Base-by-base conservation (phyloP, 108 stramenopile genomes). In the Cyclostephanos tholiformis region DNA sequence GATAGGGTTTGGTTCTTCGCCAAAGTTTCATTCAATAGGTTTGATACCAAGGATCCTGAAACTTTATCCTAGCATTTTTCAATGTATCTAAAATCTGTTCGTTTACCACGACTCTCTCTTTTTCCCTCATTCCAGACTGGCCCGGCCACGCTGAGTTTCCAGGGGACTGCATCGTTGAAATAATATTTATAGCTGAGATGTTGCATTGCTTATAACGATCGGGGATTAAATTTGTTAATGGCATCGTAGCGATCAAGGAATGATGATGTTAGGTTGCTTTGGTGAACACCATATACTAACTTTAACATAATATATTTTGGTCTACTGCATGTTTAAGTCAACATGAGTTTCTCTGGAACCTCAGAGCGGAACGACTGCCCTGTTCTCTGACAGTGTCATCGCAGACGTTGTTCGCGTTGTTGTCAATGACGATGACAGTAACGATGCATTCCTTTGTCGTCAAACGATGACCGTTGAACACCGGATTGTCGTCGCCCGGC, bases 81-180 rank as follows among this genome's bases (percentile, higher is more conserved):
- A 41, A 41, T 12, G 44, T 14, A 16, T 46, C 44, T 46, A 4
- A 46, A 46, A 12, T 41, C 41, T 10, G 4, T 41, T 12, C 4
- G 9, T 1, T 41, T 41, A 10, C 41, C 41, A 41, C 41, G 9
- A 10, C 41, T 41, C 41, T 46, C 13, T 46, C 16, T 46, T 14
- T 46, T 14, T 46, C 44, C 14, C 44, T 46, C 44, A 16, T 14
- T 46, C 44, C 44, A 46, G 44, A 69, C 67, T 32, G 78, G 78
- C 20, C 78, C 78, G 27, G 74, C 72, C 11, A 77, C 64, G 25
- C 43, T 69, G n/a, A 70, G 69, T 70, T 77, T 77, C 50, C 51
- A 77, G 55, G 76, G 76, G 0, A 56, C 52, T 17, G 76, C 76
- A 30, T 32, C 58, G 43, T 41, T 77, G 52, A 77, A 77, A 52